A percentile compares a stretch with the other conserved stretches of the same genome.
phyloP scores from a whole-genome alignment of 2,329 filamentous ascomycete genomes.

The Talaromyces sp. region DNA sequence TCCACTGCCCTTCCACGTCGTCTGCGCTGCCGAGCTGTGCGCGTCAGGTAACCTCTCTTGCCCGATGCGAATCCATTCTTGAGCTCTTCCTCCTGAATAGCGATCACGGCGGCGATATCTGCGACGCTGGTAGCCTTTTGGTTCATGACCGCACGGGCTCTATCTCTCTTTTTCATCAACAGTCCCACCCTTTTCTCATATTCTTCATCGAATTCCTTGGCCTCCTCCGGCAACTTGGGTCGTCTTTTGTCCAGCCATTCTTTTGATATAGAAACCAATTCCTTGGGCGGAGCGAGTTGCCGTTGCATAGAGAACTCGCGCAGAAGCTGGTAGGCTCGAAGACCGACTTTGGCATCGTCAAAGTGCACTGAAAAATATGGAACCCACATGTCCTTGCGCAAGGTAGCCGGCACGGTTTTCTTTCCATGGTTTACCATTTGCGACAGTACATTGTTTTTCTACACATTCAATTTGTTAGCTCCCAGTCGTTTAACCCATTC shows the following conservation, averaged over 20 bases:
- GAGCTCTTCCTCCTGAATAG: conserved; percentile 41
- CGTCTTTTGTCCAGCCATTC: conserved; percentile 33
- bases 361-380: conserved; percentile 57
- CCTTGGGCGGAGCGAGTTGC: conserved; percentile 46
- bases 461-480: background rate
- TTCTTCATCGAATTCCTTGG: conserved; percentile 37
- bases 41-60: conserved; percentile 27
- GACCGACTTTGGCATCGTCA: conserved; percentile 44
- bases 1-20: conserved; percentile 23
- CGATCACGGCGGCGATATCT: conserved; percentile 54
- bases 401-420: conserved; percentile 52
- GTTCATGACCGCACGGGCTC: conserved; percentile 54
- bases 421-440: conserved; percentile 61
- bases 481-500: background rate
- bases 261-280: conserved; percentile 43
- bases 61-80: conserved; percentile 23
- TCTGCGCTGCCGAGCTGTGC: conserved; percentile 24
- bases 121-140: conserved; percentile 60
- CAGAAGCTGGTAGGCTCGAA: conserved; percentile 53
- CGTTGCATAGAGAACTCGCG: conserved; percentile 57
- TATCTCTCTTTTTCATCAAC: conserved; percentile 43
- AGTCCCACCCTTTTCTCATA: conserved; percentile 36
- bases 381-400: conserved; percentile 60
- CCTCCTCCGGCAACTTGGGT: conserved; percentile 32
- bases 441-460: conserved; percentile 49